Conservation (phyloP, 83 land plant genomes). For the Larix sibirica region DNA sequence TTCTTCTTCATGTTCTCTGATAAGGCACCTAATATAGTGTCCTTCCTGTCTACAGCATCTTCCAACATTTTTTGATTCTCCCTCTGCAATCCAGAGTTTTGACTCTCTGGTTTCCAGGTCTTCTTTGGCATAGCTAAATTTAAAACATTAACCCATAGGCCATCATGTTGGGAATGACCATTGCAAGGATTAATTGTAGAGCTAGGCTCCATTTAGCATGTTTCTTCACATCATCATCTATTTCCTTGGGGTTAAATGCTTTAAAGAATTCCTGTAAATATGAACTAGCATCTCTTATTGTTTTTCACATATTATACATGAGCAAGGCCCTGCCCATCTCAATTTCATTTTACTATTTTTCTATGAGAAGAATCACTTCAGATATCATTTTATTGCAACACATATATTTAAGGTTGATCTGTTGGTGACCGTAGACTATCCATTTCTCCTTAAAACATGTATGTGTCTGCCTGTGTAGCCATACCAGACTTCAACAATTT, state of each 20-base stretch:
- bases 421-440: too few species aligned
- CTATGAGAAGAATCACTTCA: not conserved
- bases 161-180: not conserved
- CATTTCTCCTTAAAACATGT: too few species aligned
- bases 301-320: not conserved
- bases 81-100: not conserved
- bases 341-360: not conserved
- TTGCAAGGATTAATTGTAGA: not conserved
- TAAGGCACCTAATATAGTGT: not conserved
- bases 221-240: not conserved
- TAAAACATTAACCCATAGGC: not conserved
- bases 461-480: too few species aligned
- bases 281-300: not conserved
- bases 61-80: not conserved
- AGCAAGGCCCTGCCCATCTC: not conserved
- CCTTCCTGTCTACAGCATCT: not conserved
- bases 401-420: not conserved
- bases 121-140: not conserved
- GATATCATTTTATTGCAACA: not conserved
- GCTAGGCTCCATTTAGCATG: not conserved
- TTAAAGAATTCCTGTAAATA: not conserved
- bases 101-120: too few species aligned
- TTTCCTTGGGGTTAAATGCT: not conserved
- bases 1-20: not conserved
- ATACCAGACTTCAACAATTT: too few species aligned